Conservation (phyloP, 2,329 filamentous ascomycete genomes). For the Diaporthe humulicola region DNA sequence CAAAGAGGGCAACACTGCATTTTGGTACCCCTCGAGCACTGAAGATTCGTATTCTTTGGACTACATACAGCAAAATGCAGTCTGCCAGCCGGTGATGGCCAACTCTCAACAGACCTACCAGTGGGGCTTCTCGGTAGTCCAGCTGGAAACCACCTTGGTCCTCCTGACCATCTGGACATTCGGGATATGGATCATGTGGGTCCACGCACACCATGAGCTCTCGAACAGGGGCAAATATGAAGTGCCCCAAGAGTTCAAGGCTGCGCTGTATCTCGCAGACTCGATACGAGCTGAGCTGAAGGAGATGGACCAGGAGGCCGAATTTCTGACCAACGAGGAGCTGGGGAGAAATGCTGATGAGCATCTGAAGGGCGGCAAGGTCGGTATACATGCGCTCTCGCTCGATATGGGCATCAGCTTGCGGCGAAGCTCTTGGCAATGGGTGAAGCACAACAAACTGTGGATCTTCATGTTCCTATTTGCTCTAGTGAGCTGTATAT, state of each 20-base stretch:
- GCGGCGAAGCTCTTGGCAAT: background rate
- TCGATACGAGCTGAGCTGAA: conserved; percentile 2
- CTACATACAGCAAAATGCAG: background rate
- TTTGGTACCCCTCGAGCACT: background rate
- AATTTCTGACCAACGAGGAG: background rate
- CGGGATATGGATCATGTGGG: conserved; percentile 42
- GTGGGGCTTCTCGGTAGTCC: conserved; percentile 48
- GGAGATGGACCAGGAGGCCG: background rate
- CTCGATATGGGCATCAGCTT: background rate
- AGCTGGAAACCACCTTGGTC: conserved; percentile 40
- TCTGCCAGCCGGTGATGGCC: conserved; percentile 10
- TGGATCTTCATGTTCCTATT: background rate
- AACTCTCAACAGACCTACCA: conserved; percentile 39
- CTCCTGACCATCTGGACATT: conserved; percentile 42
- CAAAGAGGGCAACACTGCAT: background rate
- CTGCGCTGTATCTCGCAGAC: conserved; percentile 4
- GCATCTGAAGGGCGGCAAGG: conserved; percentile 1
- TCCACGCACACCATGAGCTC: conserved; percentile 39
- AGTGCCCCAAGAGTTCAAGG: conserved; percentile 10
- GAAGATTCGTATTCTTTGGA: background rate
- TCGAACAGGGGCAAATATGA: conserved; percentile 4
- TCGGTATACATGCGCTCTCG: background rate
- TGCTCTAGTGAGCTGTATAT: background rate
- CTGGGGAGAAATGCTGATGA: background rate
- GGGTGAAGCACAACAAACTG: conserved; percentile 17